Evolutionary conservation across 306 rosid species (phyloP).

Genomic region (Crataegus laevigata): DNA sequence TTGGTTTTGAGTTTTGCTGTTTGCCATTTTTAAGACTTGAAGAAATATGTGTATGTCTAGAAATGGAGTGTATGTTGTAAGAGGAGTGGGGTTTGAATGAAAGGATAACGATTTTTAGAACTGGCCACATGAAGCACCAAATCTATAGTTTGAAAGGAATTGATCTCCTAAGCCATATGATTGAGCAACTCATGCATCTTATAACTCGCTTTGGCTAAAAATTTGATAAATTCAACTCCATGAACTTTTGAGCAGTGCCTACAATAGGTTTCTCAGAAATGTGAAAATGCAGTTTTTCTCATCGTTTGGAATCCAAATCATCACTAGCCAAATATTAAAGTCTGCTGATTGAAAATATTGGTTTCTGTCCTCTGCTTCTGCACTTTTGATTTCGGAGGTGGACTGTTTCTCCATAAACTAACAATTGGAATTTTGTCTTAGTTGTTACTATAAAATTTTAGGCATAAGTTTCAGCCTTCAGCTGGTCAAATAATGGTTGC

Average conservation of each 20-base stretch:
- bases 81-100: background rate
- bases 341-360: background rate
- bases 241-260: background rate
- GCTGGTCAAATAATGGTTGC: background rate
- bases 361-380: background rate
- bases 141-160: background rate
- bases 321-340: background rate
- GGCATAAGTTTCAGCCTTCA: background rate
- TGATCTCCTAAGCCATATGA: background rate
- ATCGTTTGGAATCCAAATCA: background rate
- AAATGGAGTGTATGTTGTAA: background rate
- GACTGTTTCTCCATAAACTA: background rate
- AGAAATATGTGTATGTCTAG: background rate
- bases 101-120: background rate
- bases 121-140: background rate
- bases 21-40: background rate
- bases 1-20: background rate
- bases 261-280: background rate
- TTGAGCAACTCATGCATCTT: background rate
- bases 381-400: background rate
- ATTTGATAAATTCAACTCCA: background rate
- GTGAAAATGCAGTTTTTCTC: background rate
- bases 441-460: background rate
- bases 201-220: background rate
- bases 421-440: background rate